A percentile compares a stretch with the other conserved stretches of the same genome.
Conservation (phyloP, 306 rosid genomes). For the Begonia peltatifolia region DNA sequence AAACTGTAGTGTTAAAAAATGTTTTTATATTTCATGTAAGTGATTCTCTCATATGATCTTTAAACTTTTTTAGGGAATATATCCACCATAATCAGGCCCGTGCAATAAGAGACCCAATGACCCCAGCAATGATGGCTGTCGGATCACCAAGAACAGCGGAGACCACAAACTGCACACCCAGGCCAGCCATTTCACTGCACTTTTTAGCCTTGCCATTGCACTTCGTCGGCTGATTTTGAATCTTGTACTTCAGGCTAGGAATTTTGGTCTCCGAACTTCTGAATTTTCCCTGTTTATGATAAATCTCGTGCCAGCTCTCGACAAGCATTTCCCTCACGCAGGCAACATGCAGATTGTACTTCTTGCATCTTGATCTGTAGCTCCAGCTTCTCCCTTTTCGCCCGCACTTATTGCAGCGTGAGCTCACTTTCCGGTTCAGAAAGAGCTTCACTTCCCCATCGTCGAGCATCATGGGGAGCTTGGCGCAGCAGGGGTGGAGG, state of each 20-base stretch:
- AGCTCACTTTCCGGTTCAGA: slow-evolving; percentile 24
- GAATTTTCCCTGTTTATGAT: slow-evolving; percentile 32
- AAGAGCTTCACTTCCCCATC: slow-evolving; percentile 28
- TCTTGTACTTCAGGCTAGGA: slow-evolving; percentile 22
- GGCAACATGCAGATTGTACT: slow-evolving; percentile 34
- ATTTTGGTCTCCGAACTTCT: slow-evolving; percentile 31
- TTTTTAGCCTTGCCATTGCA: slow-evolving; percentile 25
- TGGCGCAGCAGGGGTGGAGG: slow-evolving; percentile 47
- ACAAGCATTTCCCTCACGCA: slow-evolving; percentile 52
- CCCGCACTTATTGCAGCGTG: slow-evolving; percentile 32
- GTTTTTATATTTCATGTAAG: no score
- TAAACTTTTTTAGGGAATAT: no score
- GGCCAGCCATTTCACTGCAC: slow-evolving; percentile 75
- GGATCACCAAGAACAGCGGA: slow-evolving; percentile 93
- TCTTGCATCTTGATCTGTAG: slow-evolving; percentile 29
- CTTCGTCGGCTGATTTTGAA: slow-evolving; percentile 5
- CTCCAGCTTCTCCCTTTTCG: slow-evolving; percentile 37
- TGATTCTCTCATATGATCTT: no score
- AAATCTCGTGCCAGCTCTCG: no score
- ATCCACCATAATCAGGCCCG: background rate
- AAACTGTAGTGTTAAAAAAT: no score
- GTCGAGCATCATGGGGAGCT: slow-evolving; percentile 35
- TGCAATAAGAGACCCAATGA: slow-evolving; percentile 51
- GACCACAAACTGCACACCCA: slow-evolving; percentile 65
- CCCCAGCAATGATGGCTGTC: slow-evolving; percentile 68